Conservation (phyloP, 208 protist species). For the Crithidia acanthocephali region DNA sequence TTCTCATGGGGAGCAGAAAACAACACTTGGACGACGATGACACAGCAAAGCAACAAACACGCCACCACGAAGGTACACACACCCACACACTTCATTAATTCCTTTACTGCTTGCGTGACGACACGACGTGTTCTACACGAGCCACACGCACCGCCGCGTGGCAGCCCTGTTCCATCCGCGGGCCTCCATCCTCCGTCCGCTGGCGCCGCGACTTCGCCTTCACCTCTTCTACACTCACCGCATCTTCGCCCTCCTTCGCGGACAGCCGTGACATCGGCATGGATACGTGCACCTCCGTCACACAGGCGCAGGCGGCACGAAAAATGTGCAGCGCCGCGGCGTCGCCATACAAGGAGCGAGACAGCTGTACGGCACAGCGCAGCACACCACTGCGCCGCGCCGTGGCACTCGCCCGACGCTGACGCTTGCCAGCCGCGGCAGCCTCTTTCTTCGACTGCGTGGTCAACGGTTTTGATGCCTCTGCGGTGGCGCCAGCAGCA, state of each 20-base stretch:
- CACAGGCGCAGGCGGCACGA: conserved; percentile 38
- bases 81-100: too few species aligned
- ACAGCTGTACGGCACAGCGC: conserved; percentile 35
- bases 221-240: not conserved
- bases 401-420: conserved; percentile 1
- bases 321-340: conserved; percentile 27
- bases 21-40: too few species aligned
- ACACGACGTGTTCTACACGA: conserved; percentile 32
- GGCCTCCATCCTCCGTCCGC: not conserved
- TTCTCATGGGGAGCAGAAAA: too few species aligned
- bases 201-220: not conserved
- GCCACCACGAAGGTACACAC: not conserved
- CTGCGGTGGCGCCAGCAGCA: too few species aligned
- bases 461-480: too few species aligned
- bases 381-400: conserved; percentile 29
- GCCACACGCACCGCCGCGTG: conserved; percentile 27
- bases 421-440: not conserved
- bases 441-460: not conserved
- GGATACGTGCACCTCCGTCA: conserved; percentile 13
- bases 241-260: not conserved
- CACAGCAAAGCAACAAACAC: not conserved
- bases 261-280: conserved; percentile 10
- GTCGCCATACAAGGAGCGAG: conserved; percentile 32
- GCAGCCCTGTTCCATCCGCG: conserved; percentile 16
- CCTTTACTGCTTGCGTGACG: conserved; percentile 10